Percentiles rank a stretch among this genome's conserved stretches.
phyloP scores from a whole-genome alignment of 192 early-diverging fungal species.

The Phycomyces nitens region DNA sequence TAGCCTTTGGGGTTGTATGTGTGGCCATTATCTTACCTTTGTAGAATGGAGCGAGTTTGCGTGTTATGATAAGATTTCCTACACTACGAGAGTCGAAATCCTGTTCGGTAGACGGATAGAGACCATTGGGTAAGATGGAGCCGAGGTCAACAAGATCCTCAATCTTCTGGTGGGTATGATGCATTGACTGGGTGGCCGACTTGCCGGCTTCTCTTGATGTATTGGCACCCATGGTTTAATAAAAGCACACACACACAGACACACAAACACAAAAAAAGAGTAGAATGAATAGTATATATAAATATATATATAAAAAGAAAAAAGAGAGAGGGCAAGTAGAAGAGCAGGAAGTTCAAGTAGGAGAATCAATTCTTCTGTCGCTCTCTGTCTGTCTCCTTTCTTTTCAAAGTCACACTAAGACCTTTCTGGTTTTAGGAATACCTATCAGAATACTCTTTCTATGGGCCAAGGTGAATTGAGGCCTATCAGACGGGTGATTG shows the following conservation, averaged over 20 bases:
- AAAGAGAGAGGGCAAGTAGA: slow-evolving; percentile 2
- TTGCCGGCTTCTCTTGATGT: slow-evolving; percentile 21
- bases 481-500: too few species aligned
- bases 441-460: too few species aligned
- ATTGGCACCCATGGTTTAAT: slow-evolving; percentile 28
- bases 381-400: too few species aligned
- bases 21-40: slow-evolving; percentile 58
- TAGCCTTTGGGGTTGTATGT: too few species aligned
- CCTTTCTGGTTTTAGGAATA: too few species aligned
- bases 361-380: too few species aligned
- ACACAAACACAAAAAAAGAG: neutral
- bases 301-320: too few species aligned
- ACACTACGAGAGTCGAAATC: slow-evolving; percentile 78
- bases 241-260: neutral
- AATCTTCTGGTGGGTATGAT: slow-evolving; percentile 20
- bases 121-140: slow-evolving; percentile 58
- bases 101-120: slow-evolving; percentile 62
- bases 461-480: too few species aligned
- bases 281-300: neutral
- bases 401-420: too few species aligned
- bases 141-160: slow-evolving; percentile 59
- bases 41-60: slow-evolving; percentile 86
- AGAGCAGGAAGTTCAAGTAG: neutral
- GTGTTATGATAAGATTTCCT: slow-evolving; percentile 65
- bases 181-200: neutral